Evolutionary conservation across 2,329 filamentous ascomycete genomes (phyloP), one percentile per base, ranked within the genome.

Genomic region (Arthrinium phaeospermum): DNA sequence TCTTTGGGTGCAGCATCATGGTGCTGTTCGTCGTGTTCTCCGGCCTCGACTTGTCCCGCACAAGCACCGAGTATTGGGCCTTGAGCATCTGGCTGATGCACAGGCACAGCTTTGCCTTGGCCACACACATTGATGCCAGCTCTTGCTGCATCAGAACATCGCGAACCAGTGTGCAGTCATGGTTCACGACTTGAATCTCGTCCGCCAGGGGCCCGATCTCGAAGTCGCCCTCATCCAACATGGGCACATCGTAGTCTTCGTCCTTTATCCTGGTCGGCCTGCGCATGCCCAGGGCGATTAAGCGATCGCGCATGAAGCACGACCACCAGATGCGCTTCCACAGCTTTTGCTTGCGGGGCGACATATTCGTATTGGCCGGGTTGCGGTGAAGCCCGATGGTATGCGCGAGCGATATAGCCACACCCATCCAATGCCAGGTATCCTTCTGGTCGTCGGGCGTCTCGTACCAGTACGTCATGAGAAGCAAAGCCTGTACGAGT

Each of bases 291-390:
- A 98, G 86, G 1, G 96, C 96, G 75, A 98, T 95, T 57, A 98
- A 88, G 68, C 95, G 93, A 82, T 98, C 96, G 71, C 95, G 92
- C 91, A 98, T 98, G 79, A 97, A 98, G 75, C 94, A 97, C 45
- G 94, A 97, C 96, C 96, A 98, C 96, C 96, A 98, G 76, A 98
- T 96, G 70, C 95, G 89, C 84, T 97, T 98, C 93, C 95, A 97
- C 69, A 98, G 85, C 78, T 91, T 94, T 79, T 95, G 93, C 78
- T 93, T 92, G 70, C 90, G 87, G 3, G 85, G 82, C 51, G 93
- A 89, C 89, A 98, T 94, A 76, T 90, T 91, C 12, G 93, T 94
- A 72, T 91, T 92, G 27, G 84, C 85, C 1, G 95, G 94, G 78
- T 98, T 94, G 74, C 95, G 93, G 82, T 98, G 95, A 24, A 98